Conservation (phyloP, 495 filamentous ascomycete genomes). For the Aspergillus avenaceus region DNA sequence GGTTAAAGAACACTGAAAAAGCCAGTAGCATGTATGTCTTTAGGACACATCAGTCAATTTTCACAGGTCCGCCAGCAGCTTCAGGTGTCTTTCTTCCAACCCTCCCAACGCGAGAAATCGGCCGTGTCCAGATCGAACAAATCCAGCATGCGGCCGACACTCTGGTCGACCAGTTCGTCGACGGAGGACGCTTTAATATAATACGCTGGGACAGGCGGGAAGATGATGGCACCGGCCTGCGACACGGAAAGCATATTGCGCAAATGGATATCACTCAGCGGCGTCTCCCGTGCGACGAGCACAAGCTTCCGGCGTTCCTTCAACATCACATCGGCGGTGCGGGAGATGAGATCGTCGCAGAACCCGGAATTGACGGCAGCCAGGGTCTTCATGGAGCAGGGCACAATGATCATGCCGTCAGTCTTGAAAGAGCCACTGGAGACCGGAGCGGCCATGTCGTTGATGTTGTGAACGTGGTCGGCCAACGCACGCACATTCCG, state of each 20-base stretch:
- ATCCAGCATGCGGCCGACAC: constrained; percentile 42
- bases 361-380: constrained; percentile 26
- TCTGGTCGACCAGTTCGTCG: constrained; percentile 40
- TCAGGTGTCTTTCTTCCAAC: constrained; percentile 26
- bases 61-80: background rate
- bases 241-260: constrained; percentile 41
- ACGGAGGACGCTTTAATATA: constrained; percentile 32
- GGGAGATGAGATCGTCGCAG: constrained; percentile 43
- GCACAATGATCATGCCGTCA: constrained; percentile 39
- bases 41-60: too few relatives aligned
- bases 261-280: constrained; percentile 43
- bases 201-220: constrained; percentile 41
- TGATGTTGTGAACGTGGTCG: constrained; percentile 33
- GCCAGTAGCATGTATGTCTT: too few relatives aligned
- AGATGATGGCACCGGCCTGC: constrained; percentile 34
- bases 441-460: constrained; percentile 34
- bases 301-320: constrained; percentile 41
- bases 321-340: constrained; percentile 43
- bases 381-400: constrained; percentile 41
- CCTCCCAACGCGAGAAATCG: constrained; percentile 39
- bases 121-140: constrained; percentile 41
- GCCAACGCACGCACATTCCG: constrained; percentile 31
- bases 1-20: too few relatives aligned
- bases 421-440: constrained; percentile 33
- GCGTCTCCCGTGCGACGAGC: constrained; percentile 40